Percentiles rank a stretch among this genome's conserved stretches.
phyloP scores from a whole-genome alignment of 176 grass and related monocot species.

The Secale cereale region DNA sequence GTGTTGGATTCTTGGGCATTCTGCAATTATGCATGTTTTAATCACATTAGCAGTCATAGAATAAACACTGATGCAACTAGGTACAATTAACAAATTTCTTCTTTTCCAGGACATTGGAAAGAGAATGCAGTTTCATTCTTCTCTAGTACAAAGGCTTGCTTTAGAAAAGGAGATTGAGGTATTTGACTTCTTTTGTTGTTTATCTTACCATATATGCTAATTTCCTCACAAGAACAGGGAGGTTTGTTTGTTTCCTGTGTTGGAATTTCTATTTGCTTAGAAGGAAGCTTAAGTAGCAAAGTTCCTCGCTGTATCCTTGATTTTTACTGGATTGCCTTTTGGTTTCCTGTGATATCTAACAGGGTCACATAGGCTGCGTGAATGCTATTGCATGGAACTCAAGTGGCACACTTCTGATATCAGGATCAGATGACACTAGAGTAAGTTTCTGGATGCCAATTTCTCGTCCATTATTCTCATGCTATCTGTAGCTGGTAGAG shows the following conservation, averaged over 20 bases:
- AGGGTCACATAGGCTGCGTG: constrained; percentile 86
- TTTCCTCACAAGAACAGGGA: neutral
- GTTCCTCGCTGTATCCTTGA: neutral
- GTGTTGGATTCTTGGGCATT: neutral
- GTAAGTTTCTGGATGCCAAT: constrained; percentile 44
- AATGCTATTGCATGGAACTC: constrained; percentile 95
- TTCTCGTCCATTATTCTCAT: constrained; percentile 8
- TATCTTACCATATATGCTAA: neutral
- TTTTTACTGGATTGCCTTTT: neutral
- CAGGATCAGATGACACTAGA: constrained; percentile 96
- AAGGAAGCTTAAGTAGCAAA: neutral
- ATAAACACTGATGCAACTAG: too few relatives aligned
- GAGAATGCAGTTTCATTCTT: constrained; percentile 83
- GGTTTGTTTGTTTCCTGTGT: neutral
- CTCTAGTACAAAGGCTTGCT: constrained; percentile 74
- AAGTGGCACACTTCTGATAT: constrained; percentile 88
- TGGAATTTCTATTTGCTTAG: neutral
- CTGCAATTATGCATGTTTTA: neutral
- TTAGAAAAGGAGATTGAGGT: constrained; percentile 91
- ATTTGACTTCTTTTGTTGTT: constrained; percentile 7
- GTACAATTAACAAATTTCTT: constrained; percentile 4
- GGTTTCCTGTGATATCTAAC: constrained; percentile 15
- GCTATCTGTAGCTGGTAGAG: neutral
- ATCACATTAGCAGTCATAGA: neutral
- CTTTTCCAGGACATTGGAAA: constrained; percentile 51